phyloP scores from a whole-genome alignment of 306 rosid species.

The Trichosanthes cucumerina region DNA sequence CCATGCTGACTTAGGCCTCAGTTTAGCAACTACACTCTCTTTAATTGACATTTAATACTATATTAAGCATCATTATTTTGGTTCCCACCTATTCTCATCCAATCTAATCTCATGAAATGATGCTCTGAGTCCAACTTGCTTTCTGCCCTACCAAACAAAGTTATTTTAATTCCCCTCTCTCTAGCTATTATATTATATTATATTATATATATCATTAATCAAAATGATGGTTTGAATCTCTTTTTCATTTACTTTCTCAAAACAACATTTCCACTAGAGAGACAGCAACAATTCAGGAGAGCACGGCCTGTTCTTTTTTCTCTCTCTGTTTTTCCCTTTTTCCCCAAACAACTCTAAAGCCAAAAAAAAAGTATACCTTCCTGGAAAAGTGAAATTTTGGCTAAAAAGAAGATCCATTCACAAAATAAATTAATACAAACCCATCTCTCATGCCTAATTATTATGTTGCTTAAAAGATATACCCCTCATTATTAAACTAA shows the following conservation, averaged over 20 bases:
- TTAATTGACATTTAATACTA: no score
- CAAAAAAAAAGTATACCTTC: neutral
- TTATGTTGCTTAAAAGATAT: neutral
- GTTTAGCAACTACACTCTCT: no score
- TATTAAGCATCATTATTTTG: neutral
- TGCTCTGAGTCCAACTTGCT: neutral
- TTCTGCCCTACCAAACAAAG: neutral
- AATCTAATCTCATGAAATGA: neutral
- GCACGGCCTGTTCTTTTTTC: neutral
- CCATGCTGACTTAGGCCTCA: no score
- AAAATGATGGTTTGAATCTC: neutral
- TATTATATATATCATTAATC: neutral
- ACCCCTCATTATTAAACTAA: neutral
- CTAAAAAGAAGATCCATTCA: constrained; percentile 3
- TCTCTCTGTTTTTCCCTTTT: neutral
- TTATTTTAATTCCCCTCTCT: neutral
- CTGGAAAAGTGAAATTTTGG: neutral
- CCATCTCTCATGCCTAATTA: neutral
- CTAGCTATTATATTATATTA: constrained; percentile 4
- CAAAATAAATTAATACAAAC: neutral
- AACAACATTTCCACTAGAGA: constrained; percentile 2
- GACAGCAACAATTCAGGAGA: constrained; percentile 6
- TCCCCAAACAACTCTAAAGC: neutral
- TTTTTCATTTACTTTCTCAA: neutral
- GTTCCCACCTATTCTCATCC: neutral